Evolutionary conservation across 1,284 basidiomycete genomes (phyloP).

Genomic region (Ceratorhiza oryzae-sativae): DNA sequence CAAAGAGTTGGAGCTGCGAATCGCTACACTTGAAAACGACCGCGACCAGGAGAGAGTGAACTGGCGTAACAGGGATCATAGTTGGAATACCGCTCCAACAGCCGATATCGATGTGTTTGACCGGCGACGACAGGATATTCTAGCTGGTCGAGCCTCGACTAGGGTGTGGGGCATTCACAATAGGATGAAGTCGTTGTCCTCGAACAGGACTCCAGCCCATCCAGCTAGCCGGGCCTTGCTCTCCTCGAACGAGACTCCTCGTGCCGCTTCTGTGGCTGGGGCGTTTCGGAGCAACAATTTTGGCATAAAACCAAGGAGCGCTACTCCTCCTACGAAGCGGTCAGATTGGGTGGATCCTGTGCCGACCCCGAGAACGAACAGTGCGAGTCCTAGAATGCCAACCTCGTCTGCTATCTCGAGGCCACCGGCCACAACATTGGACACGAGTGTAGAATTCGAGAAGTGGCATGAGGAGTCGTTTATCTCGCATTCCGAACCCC

Average conservation of each 20-base stretch:
- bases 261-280: neutral
- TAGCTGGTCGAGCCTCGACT: neutral
- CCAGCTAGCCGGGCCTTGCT: neutral
- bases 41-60: slow-evolving; percentile 10
- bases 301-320: neutral
- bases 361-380: neutral
- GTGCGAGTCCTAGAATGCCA: neutral
- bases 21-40: slow-evolving; percentile 21
- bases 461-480: slow-evolving; percentile 9
- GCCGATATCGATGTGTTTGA: slow-evolving; percentile 6
- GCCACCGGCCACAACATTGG: neutral
- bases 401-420: neutral
- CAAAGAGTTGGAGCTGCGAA: slow-evolving; percentile 40
- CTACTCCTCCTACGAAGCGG: neutral
- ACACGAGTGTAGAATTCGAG: slow-evolving; percentile 4
- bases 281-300: neutral
- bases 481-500: neutral
- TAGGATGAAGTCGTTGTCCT: neutral
- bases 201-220: neutral
- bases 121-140: slow-evolving; percentile 23
- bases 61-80: neutral
- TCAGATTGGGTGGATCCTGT: neutral
- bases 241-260: neutral
- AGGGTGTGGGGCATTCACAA: slow-evolving; percentile 2
- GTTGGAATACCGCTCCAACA: neutral